Evolutionary conservation across 306 rosid species (phyloP).

Genomic region (Ormosia emarginata): DNA sequence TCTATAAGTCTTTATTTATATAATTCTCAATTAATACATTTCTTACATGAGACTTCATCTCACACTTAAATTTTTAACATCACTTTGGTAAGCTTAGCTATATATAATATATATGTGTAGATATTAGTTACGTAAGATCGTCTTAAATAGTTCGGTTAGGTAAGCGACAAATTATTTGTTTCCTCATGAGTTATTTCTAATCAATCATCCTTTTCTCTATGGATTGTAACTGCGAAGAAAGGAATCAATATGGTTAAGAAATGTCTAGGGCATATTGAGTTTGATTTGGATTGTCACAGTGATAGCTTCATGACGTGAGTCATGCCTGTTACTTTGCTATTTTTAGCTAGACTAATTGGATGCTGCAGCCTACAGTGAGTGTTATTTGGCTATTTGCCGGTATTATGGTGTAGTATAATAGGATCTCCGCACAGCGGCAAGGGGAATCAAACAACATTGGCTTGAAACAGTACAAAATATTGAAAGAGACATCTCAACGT

Average conservation of each 20-base stretch:
- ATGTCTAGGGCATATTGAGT: neutral
- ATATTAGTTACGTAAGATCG: no score
- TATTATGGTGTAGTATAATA: neutral
- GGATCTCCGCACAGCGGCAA: conserved; percentile 17
- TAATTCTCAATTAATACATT: no score
- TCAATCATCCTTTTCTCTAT: neutral
- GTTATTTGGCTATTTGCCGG: neutral
- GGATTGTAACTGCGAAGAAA: neutral
- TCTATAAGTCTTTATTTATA: no score
- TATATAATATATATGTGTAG: no score
- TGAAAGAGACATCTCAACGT: conserved; percentile 4
- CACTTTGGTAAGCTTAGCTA: no score
- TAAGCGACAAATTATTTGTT: neutral
- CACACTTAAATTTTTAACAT: no score
- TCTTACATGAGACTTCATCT: no score
- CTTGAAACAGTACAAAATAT: neutral
- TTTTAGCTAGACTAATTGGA: conserved; percentile 12
- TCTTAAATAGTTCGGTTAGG: neutral
- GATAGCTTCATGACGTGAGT: neutral
- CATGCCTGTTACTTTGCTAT: neutral
- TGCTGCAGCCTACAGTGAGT: neutral
- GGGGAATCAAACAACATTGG: conserved; percentile 16
- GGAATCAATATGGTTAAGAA: neutral
- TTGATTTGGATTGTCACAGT: neutral
- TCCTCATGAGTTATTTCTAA: neutral